Conservation (phyloP, 805 yeast species). For the Zygosaccharomyces rouxii region DNA sequence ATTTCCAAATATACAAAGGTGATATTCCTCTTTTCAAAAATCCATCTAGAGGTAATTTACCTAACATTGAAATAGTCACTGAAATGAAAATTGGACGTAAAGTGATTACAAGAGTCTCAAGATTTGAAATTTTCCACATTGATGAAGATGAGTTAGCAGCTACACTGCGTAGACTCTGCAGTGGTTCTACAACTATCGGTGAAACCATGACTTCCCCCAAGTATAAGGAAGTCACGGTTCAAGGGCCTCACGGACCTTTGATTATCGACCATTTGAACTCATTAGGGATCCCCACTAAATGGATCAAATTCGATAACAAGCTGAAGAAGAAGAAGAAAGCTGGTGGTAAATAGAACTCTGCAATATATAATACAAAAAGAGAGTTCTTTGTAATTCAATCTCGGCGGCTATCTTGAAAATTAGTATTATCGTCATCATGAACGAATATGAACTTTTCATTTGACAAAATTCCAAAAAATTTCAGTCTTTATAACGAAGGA, state of each 20-base stretch:
- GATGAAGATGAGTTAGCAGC: constrained; percentile 62
- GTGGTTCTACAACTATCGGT: constrained; percentile 80
- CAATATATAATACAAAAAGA: background rate
- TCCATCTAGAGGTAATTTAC: constrained; percentile 61
- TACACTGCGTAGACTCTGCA: constrained; percentile 71
- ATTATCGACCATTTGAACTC: constrained; percentile 55
- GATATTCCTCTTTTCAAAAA: constrained; percentile 41
- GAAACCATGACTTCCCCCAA: constrained; percentile 50
- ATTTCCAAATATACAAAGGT: constrained; percentile 43
- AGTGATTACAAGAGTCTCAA: constrained; percentile 64
- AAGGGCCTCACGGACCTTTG: constrained; percentile 77
- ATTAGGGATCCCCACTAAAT: constrained; percentile 58
- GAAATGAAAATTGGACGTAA: constrained; percentile 81
- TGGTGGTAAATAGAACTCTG: constrained; percentile 11
- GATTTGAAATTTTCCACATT: constrained; percentile 63
- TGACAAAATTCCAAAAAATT: background rate
- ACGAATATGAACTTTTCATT: background rate
- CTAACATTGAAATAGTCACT: constrained; percentile 60
- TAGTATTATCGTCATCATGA: background rate
- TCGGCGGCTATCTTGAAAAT: background rate
- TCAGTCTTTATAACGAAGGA: background rate
- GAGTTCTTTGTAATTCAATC: background rate
- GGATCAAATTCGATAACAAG: constrained; percentile 65
- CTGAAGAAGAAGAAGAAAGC: constrained; percentile 49
- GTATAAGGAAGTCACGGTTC: constrained; percentile 70